Evolutionary conservation across 2,329 filamentous ascomycete genomes (phyloP), one percentile per base, ranked within the genome.

Genomic region (Diaporthe citri): DNA sequence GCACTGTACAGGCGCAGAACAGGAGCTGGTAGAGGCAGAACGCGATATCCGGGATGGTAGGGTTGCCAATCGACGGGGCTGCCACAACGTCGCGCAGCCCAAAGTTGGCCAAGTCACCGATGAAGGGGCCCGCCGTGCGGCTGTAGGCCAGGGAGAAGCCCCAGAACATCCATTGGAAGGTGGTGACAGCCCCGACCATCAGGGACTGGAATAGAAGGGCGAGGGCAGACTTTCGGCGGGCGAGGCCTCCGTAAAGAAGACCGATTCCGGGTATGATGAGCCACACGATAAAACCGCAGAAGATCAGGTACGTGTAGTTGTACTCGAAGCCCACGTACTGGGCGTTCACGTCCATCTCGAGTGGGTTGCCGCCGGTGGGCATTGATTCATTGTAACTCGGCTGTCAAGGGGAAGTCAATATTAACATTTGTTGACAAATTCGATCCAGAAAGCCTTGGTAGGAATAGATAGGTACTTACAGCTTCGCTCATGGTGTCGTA

Each of bases 241-340:
- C 88, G 39, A 93, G 86, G 72, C 91, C 91, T 74, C 90, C 89
- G 82, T 93, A 93, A 1, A 93, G 84, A 10, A 93, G 85, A 64
- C 91, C 91, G 77, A 93, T 91, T 28, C 91, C 91, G 0, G 91
- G 91, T 74, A 93, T 91, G 80, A 93, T 93, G 69, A 93, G 82
- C 88, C 90, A 93, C 72, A 93, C 91, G 72, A 93, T 86, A 81
- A 89, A 91, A 20, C 84, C 86, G 80, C 90, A 91, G 78, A 91
- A 85, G 72, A 90, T 81, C 64, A 91, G 85, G 79, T 91, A 93
- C 52, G 87, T 86, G 81, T 92, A 92, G 79, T 93, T 87, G 82
- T 86, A 91, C 80, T 93, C 90, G 73, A 87, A 83, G 10, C 90
- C 90, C 34, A 81, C 82, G 80, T 90, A 93, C 78, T 90, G 90